Base-by-base conservation (phyloP, 805 yeast genomes). In the Priceomyces carsonii region DNA sequence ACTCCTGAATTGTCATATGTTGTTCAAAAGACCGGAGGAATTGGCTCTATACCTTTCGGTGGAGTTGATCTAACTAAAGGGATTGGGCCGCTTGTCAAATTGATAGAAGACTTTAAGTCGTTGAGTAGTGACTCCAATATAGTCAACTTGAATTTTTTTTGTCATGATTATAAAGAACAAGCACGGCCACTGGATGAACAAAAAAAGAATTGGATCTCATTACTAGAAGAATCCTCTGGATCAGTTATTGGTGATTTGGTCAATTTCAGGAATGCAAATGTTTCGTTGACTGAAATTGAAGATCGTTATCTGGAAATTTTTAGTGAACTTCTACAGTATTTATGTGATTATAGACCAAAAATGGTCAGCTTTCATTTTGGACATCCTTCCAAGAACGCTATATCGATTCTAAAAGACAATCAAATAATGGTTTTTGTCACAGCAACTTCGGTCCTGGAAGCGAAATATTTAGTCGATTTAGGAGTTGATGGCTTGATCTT, bases 291-390 rank as follows among this genome's bases (percentile, higher is more conserved):
- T n/a, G 61, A 59, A 24, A 48, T 54, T 20, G 68, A 63, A 39
- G 29, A 35, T 14, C 12, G 34, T 5, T 35, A 52, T 26, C 47
- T 46, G 0, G 45, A 26, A 10, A 38, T 35, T 18, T 48, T 43
- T 27, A 42, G 29, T 18, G 41, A 40, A 32, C 42, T 59, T 33
- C 35, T 54, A 13, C 48, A 43, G 19, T 47, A 38, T 21, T 35
- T 52, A 15, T 30, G 19, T 6, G 42, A 32, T 13, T 40, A 35
- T 25, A 44, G 43, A n/a, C 82, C 82, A 3, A 53, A 57, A 7
- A 57, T 76, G 18, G 64, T 71, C 1, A 72, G 78, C 39, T 77
- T 79, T 57, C 79, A 75, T 44, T 77, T 79, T 46, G 83, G 83
- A 0, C 28, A 57, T 8, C 78, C 79, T 0, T 29, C 61, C 1